Evolutionary conservation across 2,329 filamentous ascomycete genomes (phyloP), one percentile per base, ranked within the genome.

Genomic region (Fusarium anthophilum): DNA sequence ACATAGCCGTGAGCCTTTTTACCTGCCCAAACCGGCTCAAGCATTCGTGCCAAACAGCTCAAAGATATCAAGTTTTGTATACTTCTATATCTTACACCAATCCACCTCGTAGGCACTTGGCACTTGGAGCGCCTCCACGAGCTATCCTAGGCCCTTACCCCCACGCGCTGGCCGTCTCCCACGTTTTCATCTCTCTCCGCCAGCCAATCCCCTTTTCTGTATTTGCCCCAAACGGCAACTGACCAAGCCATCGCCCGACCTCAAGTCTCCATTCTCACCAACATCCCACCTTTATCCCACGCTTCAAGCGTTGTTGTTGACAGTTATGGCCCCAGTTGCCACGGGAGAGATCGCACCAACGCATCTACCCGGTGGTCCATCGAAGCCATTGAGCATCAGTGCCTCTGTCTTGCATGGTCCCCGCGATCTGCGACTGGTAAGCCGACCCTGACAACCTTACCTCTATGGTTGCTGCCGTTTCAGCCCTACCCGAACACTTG

Each of bases 231-330:
- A 79, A 79, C 76, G 79, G 79, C 72, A 80, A 79, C 75, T 72
- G 77, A 50, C 80, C 76, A 79, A 79, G 76, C 78, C 78, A 76
- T 76, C 64, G 54, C 77, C 70, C 64, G 58, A 78, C 70, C 57
- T 66, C 72, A 71, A 74, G 72, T 72, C 75, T 73, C 76, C 76
- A 73, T 78, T 59, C 57, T 69, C 64, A 64, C 66, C 54, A 71
- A 67, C 73, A 81, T 80, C 85, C 26, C 87, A 87, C 84, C 85
- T 14, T 91, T 92, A 93, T 48, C 88, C 91, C 35, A 93, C 85
- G 4, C 91, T 91, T 72, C 87, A 66, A 70, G 66, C 71, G 63
- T 74, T 62, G 69, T 53, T 63, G 50, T 73, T 63, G 55, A 68
- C 63, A 65, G 81, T 73, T 58, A 88, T 88, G 87, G 86, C 86